Evolutionary conservation across 306 rosid genomes (phyloP).

Genomic region (Astragalus glycyphyllos): DNA sequence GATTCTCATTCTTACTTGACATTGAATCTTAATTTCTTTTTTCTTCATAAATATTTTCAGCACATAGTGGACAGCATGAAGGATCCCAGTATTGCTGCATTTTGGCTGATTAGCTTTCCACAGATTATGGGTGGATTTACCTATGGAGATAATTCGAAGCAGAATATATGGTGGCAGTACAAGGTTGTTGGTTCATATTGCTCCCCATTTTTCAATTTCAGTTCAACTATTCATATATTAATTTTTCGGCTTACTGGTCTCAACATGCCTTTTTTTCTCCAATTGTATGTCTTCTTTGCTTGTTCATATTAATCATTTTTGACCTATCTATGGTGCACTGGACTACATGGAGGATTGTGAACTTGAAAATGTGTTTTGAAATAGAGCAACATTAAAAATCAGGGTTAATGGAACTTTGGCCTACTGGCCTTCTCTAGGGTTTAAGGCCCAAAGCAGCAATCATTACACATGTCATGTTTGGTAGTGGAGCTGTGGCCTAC

Average conservation of each 20-base stretch:
- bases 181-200: conserved; percentile 62
- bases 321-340: conserved; percentile 22
- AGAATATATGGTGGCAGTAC: conserved; percentile 91
- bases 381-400: conserved; percentile 20
- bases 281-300: conserved; percentile 15
- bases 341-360: conserved; percentile 3
- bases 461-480: neutral
- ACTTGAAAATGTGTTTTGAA: conserved; percentile 34
- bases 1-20: conserved; percentile 44
- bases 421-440: conserved; percentile 15
- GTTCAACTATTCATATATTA: conserved; percentile 27
- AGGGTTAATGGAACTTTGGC: conserved; percentile 7
- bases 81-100: conserved; percentile 96
- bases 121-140: conserved; percentile 83
- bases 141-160: conserved; percentile 83
- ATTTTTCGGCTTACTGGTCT: conserved; percentile 13
- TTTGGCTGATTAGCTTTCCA: conserved; percentile 91
- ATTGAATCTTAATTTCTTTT: conserved; percentile 27
- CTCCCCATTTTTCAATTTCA: conserved; percentile 35
- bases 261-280: conserved; percentile 2
- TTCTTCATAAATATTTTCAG: conserved; percentile 51
- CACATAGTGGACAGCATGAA: conserved; percentile 91
- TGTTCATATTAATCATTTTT: conserved; percentile 33
- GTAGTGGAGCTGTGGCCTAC: conserved; percentile 10
- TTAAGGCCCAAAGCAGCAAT: neutral